Percentiles rank a stretch among this genome's conserved stretches.
Conservation (phyloP, 1,139 yeast genomes). For the Pichia sp. region DNA sequence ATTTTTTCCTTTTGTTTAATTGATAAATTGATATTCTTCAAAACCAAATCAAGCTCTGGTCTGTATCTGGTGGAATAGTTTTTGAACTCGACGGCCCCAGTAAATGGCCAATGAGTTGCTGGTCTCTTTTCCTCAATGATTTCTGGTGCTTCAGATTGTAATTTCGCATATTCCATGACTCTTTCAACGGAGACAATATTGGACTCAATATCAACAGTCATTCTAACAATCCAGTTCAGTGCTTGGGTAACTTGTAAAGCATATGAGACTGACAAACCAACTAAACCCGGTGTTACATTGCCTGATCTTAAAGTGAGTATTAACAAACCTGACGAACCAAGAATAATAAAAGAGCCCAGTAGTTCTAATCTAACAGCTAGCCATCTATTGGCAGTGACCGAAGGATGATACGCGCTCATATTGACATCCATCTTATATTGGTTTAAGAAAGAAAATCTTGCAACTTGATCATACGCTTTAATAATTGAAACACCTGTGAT, state of each 20-base stretch:
- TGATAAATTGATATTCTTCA: constrained; percentile 59
- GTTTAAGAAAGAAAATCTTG: constrained; percentile 66
- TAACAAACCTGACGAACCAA: constrained; percentile 78
- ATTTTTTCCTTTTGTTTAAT: constrained; percentile 76
- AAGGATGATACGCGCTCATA: constrained; percentile 87
- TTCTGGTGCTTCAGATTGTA: constrained; percentile 77
- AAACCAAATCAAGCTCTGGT: constrained; percentile 72
- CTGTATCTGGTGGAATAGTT: constrained; percentile 81
- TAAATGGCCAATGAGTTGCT: constrained; percentile 62
- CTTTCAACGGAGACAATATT: constrained; percentile 96
- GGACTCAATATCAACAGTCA: constrained; percentile 97
- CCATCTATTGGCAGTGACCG: constrained; percentile 96
- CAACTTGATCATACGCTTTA: constrained; percentile 76
- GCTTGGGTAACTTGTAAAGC: constrained; percentile 90
- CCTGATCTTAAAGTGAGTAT: constrained; percentile 64
- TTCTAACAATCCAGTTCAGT: constrained; percentile 93
- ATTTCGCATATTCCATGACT: constrained; percentile 72
- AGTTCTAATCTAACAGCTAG: constrained; percentile 88
- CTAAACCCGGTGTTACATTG: constrained; percentile 73
- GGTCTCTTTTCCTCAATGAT: constrained; percentile 68
- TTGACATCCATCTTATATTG: constrained; percentile 75
- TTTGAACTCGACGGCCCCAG: constrained; percentile 64
- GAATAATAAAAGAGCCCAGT: constrained; percentile 78
- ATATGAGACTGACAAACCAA: constrained; percentile 89
- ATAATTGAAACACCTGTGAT: constrained; percentile 84